Base-by-base conservation (phyloP, 1,284 basidiomycete species). In the Tilletiaria anomala region DNA sequence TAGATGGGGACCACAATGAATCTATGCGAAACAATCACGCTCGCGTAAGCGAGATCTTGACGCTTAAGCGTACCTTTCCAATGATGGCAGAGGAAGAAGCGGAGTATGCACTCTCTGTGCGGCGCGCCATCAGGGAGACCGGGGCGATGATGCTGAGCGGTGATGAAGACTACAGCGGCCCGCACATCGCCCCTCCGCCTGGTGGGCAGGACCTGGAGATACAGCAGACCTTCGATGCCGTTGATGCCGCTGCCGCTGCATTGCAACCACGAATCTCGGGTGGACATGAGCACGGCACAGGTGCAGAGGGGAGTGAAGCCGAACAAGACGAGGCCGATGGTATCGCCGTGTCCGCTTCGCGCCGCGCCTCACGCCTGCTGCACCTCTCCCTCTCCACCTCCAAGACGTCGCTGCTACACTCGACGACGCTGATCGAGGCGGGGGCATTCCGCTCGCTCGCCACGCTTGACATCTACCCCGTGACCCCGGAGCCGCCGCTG, bases 351-450 rank as follows among this genome's bases (percentile, higher is more conserved):
- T n/a, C n/a, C n/a, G n/a, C n/a, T n/a, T n/a, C n/a, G n/a, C n/a
- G n/a, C n/a, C n/a, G n/a, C n/a, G 20, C 32, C 17, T 5, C 12
- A 12, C 42, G 43, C 10, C 21, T 48, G 6, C 6, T 6, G 11
- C 20, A 31, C 4, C 45, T 53, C 32, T 43, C 39, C 2, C 40
- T 53, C 12, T 43, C 46, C 10, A 37, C 44, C 23, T 44, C 41
- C 20, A 50, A 50, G 39, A 50, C 51, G 5, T 48, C 47, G 1
- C 32, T 50, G 8, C 21, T 53, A 14, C 51, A 50, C 36, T 41
- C 44, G 23, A 17, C 36, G 1, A 1, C n/a, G 17, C 42, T 45
- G 14, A 39, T 47, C 32, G 4, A 31, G 23, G 32, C 43, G 4
- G 22, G 20, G 37, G 12, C 38, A n/a, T 53, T 50, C 37, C 5